Evolutionary conservation across 2,329 filamentous ascomycete genomes (phyloP).

Genomic region (Boeremia exigua): DNA sequence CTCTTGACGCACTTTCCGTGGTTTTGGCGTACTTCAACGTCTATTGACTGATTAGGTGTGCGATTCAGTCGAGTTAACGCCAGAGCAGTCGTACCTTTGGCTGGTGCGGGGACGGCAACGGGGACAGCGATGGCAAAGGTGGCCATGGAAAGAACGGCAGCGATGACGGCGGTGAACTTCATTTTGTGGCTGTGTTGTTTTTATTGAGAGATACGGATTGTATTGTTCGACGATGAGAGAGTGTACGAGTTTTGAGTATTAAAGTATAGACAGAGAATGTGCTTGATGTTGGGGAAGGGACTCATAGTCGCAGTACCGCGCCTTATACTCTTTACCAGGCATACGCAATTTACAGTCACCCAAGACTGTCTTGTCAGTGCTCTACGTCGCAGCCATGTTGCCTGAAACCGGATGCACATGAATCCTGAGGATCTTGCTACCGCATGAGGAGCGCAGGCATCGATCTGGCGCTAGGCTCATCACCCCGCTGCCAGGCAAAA

Average conservation of each 20-base stretch:
- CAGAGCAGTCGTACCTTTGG: slow-evolving; percentile 25
- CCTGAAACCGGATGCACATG: slow-evolving; percentile 43
- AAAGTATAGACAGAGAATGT: slow-evolving; percentile 23
- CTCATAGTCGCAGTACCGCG: slow-evolving; percentile 20
- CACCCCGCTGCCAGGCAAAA: slow-evolving; percentile 16
- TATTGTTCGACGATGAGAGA: slow-evolving; percentile 36
- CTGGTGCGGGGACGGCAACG: slow-evolving; percentile 35
- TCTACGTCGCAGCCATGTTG: slow-evolving; percentile 12
- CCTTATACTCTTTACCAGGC: slow-evolving; percentile 33
- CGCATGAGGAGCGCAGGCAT: slow-evolving; percentile 27
- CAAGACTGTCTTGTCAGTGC: slow-evolving; percentile 7
- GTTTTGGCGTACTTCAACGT: slow-evolving; percentile 39
- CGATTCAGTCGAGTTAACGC: background rate
- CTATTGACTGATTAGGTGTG: slow-evolving; percentile 23
- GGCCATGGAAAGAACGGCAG: slow-evolving; percentile 45
- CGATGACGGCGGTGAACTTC: slow-evolving; percentile 45
- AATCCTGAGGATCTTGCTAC: slow-evolving; percentile 35
- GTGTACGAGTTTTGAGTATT: slow-evolving; percentile 16
- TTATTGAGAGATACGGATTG: background rate
- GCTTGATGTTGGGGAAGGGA: slow-evolving; percentile 9
- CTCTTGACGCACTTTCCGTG: slow-evolving; percentile 46
- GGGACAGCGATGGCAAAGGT: slow-evolving; percentile 42
- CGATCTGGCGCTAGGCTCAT: slow-evolving; percentile 19
- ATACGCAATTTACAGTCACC: slow-evolving; percentile 15
- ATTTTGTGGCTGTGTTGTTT: slow-evolving; percentile 28